Conservation (phyloP, 129 eudicot species). For the Flaveria ramosissima region DNA sequence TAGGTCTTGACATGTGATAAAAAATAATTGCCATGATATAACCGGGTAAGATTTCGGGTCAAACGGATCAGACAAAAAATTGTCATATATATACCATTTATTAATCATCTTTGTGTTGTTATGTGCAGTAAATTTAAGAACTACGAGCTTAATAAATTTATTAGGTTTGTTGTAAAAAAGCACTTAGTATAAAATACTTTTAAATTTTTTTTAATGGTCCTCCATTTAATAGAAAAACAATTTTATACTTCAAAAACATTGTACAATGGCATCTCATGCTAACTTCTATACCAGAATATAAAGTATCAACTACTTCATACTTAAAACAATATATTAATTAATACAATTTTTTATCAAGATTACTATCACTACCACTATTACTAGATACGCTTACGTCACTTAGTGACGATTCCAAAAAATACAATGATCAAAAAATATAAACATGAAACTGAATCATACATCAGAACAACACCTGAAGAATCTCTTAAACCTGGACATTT, state of each 20-base stretch:
- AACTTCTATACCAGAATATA: neutral
- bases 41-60: too few species aligned
- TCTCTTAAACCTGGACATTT: constrained; percentile 31
- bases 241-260: neutral
- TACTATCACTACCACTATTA: neutral
- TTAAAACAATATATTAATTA: neutral
- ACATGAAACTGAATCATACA: constrained; percentile 20
- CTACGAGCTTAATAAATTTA: neutral
- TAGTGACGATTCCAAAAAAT: neutral
- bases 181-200: too few species aligned
- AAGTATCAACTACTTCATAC: neutral
- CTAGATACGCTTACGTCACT: neutral
- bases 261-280: neutral
- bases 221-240: too few species aligned
- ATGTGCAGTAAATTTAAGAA: neutral
- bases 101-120: neutral
- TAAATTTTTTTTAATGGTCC: too few species aligned
- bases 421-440: neutral
- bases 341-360: too few species aligned
- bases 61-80: too few species aligned
- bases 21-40: too few species aligned
- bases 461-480: constrained; percentile 23
- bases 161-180: too few species aligned
- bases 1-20: too few species aligned
- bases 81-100: neutral